Conservation (phyloP, 1,284 basidiomycete genomes). For the Hemileia vastatrix region DNA sequence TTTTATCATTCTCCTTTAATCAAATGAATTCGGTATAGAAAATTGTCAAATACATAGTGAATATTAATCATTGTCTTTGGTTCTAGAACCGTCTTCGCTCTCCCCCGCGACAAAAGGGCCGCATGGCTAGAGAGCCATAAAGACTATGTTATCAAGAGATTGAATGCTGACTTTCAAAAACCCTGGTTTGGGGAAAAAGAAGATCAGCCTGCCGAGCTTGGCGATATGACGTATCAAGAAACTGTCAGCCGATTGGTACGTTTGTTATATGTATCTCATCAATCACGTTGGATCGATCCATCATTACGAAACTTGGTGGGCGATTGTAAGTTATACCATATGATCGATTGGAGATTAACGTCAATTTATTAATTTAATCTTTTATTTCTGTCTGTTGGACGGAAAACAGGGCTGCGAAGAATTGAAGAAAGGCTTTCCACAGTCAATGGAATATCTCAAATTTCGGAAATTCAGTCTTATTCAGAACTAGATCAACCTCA, state of each 20-base stretch:
- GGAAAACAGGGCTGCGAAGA: conserved; percentile 25
- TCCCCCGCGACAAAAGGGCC: conserved; percentile 86
- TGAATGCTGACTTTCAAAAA: conserved; percentile 93
- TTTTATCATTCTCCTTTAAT: neutral
- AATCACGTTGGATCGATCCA: conserved; percentile 85
- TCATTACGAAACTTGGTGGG: conserved; percentile 91
- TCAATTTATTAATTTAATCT: neutral
- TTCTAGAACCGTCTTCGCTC: conserved; percentile 65
- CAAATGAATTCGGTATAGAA: neutral
- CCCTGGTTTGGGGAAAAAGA: conserved; percentile 78
- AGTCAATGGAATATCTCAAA: conserved; percentile 67
- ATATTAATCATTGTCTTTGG: neutral
- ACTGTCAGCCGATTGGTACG: conserved; percentile 79
- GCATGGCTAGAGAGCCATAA: conserved; percentile 79
- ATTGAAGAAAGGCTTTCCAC: conserved; percentile 96
- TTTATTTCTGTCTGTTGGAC: conserved; percentile 1
- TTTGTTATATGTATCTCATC: conserved; percentile 83
- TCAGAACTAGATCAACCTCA: conserved; percentile 70
- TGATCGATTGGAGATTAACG: neutral
- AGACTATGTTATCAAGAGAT: conserved; percentile 77
- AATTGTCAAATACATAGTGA: no score
- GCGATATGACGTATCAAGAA: conserved; percentile 98
- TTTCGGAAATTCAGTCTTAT: conserved; percentile 83
- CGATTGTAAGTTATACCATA: conserved; percentile 48
- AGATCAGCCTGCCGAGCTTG: conserved; percentile 70